Evolutionary conservation across 2,329 filamentous ascomycete species (phyloP).

Genomic region (Aureobasidium sp.): DNA sequence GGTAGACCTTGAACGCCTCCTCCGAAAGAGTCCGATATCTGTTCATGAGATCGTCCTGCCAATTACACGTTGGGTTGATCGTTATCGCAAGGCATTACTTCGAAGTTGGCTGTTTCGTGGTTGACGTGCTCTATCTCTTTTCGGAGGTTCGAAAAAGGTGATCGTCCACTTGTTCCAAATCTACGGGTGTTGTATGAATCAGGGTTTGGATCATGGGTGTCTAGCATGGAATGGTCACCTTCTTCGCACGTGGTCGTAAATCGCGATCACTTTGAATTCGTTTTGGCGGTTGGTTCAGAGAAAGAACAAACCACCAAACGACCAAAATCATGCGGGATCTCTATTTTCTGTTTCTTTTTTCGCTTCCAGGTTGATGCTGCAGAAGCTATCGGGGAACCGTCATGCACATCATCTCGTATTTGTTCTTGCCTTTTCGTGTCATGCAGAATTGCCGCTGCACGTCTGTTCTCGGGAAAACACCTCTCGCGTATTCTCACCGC

Average conservation of each 20-base stretch:
- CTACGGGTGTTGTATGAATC: not conserved
- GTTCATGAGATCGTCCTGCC: not conserved
- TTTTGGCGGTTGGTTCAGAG: not conserved
- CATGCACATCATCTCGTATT: slow-evolving; percentile 5
- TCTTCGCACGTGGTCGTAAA: not conserved
- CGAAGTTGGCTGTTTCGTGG: slow-evolving; percentile 7
- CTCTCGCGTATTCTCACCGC: not conserved
- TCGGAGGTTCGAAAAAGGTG: not conserved
- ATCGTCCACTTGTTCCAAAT: not conserved
- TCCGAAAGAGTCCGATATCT: not conserved
- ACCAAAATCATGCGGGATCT: not conserved
- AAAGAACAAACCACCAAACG: not conserved
- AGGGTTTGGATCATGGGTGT: not conserved
- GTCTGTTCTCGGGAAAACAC: not conserved
- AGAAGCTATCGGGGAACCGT: not conserved
- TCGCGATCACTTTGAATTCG: not conserved
- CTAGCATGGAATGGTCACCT: not conserved
- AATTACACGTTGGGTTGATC: not conserved
- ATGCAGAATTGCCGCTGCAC: not conserved
- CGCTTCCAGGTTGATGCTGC: not conserved
- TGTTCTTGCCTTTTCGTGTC: not conserved
- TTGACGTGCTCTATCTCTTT: not conserved
- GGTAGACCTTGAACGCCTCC: not conserved
- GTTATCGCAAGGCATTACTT: not conserved
- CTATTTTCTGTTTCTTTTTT: not conserved